phyloP scores from a whole-genome alignment of 805 yeast genomes.

The Wickerhamomyces canadensis region DNA sequence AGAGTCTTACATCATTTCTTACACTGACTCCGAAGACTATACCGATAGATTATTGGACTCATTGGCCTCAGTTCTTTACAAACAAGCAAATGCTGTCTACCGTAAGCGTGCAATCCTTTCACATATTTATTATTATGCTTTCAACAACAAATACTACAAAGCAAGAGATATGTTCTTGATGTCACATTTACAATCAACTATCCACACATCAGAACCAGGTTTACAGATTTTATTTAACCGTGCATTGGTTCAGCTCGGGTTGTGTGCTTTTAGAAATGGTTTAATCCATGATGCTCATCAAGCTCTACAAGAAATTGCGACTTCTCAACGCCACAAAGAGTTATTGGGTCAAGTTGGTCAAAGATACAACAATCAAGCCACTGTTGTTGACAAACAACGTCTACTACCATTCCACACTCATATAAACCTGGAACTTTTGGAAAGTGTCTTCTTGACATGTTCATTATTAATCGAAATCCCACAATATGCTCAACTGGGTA shows the following conservation, averaged over 20 bases:
- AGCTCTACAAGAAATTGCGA: slow-evolving; percentile 80
- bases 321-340: slow-evolving; percentile 83
- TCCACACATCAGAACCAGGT: slow-evolving; percentile 78
- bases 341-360: slow-evolving; percentile 86
- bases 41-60: slow-evolving; percentile 56
- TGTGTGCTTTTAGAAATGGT: slow-evolving; percentile 91
- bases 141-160: slow-evolving; percentile 73
- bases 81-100: slow-evolving; percentile 61
- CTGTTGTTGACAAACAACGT: slow-evolving; percentile 66
- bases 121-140: slow-evolving; percentile 87
- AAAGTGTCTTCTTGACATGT: slow-evolving; percentile 87
- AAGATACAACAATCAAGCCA: slow-evolving; percentile 52
- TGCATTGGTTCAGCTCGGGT: slow-evolving; percentile 91
- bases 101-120: slow-evolving; percentile 80
- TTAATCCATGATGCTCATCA: slow-evolving; percentile 82
- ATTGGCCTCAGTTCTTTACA: slow-evolving; percentile 59
- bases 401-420: slow-evolving; percentile 97
- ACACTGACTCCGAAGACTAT: slow-evolving; percentile 30
- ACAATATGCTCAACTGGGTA: slow-evolving; percentile 66
- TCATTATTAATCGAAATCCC: slow-evolving; percentile 91
- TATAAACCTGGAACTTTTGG: slow-evolving; percentile 90
- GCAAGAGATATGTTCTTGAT: slow-evolving; percentile 86
- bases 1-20: slow-evolving; percentile 24
- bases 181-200: slow-evolving; percentile 79
- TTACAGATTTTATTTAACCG: slow-evolving; percentile 93